Evolutionary conservation across 2,329 filamentous ascomycete species (phyloP).

Genomic region (Cylindrodendrum hubeiense): DNA sequence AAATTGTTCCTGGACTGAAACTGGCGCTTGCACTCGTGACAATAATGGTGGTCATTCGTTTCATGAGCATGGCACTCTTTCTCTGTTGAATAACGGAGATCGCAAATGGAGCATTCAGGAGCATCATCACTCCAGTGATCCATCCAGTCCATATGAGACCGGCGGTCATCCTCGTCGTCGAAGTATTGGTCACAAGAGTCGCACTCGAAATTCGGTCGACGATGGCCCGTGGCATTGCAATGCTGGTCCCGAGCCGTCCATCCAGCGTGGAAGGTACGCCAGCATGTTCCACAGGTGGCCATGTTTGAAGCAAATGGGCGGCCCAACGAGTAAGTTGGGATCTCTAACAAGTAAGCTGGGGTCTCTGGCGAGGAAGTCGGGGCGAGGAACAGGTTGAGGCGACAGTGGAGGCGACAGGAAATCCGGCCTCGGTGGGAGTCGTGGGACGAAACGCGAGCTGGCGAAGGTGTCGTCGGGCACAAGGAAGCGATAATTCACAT

Average conservation of each 20-base stretch:
- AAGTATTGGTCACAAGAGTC: conserved; percentile 44
- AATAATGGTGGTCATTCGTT: conserved; percentile 47
- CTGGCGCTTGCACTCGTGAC: conserved; percentile 46
- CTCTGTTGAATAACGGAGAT: conserved; percentile 7
- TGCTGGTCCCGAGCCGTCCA: conserved; percentile 45
- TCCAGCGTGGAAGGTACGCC: conserved; percentile 38
- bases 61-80: conserved; percentile 43
- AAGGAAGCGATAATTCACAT: no score
- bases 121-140: conserved; percentile 42
- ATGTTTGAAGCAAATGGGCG: conserved; percentile 7
- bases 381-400: no score
- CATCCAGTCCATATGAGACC: conserved; percentile 46
- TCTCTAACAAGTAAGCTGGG: no score
- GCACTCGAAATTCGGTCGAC: conserved; percentile 44
- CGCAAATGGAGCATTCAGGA: conserved; percentile 45
- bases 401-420: no score
- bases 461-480: no score
- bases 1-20: conserved; percentile 47
- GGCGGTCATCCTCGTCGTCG: conserved; percentile 29
- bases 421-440: no score
- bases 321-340: no score
- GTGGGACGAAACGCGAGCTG: no score
- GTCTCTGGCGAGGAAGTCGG: no score
- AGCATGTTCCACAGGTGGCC: conserved; percentile 44
- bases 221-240: conserved; percentile 43